Conservation (phyloP, 768 basidiomycete species). For the Hemileccinum impolitum region DNA sequence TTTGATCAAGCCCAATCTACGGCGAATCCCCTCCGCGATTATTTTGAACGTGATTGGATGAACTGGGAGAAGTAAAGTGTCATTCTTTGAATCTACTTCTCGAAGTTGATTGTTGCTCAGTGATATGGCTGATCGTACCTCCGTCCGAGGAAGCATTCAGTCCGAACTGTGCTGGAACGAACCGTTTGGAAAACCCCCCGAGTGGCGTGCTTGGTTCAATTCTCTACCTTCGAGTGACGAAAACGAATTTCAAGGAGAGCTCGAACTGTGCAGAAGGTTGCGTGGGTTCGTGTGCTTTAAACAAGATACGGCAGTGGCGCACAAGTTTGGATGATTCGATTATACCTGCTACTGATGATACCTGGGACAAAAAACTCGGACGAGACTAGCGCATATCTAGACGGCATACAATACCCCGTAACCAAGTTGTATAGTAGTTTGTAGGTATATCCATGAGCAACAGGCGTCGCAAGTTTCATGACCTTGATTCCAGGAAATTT, state of each 20-base stretch:
- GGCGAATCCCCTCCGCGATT: constrained; percentile 43
- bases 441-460: constrained; percentile 12
- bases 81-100: not conserved
- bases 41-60: constrained; percentile 64
- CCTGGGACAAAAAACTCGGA: constrained; percentile 13
- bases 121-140: constrained; percentile 73
- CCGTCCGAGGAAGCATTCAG: constrained; percentile 50
- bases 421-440: constrained; percentile 27
- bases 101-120: constrained; percentile 35
- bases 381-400: constrained; percentile 16
- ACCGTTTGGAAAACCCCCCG: constrained; percentile 45
- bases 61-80: constrained; percentile 64
- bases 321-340: constrained; percentile 6
- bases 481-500: constrained; percentile 8
- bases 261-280: constrained; percentile 38
- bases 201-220: constrained; percentile 52
- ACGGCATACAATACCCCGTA: constrained; percentile 15
- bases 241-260: constrained; percentile 16
- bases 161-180: constrained; percentile 51
- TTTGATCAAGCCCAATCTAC: constrained; percentile 19
- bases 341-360: constrained; percentile 19
- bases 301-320: constrained; percentile 13
- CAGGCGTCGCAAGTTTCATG: not conserved
- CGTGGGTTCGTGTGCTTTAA: constrained; percentile 58
- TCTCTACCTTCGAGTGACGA: constrained; percentile 19